Conservation (phyloP, 805 yeast genomes). For the Kodamaea jinghongensis region DNA sequence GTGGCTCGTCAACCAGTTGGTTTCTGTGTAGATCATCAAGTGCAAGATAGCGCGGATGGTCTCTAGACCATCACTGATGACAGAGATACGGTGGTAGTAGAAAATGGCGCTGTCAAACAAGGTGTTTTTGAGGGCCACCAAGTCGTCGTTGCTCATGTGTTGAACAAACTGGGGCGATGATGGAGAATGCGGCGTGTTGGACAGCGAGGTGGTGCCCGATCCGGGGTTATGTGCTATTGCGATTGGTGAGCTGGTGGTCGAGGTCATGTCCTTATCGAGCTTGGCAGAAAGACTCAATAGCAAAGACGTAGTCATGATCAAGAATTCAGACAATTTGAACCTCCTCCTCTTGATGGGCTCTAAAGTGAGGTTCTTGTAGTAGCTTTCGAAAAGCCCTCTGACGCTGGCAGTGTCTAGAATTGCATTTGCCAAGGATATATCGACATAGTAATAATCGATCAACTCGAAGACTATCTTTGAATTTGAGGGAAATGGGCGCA, state of each 20-base stretch:
- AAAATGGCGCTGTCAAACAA: constrained; percentile 18
- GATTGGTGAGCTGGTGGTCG: background rate
- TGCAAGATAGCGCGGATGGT: constrained; percentile 21
- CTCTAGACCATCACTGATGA: constrained; percentile 23
- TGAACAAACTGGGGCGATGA: background rate
- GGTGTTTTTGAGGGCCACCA: constrained; percentile 18
- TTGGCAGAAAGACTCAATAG: constrained; percentile 18
- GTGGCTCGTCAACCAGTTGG: constrained; percentile 27
- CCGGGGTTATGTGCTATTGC: no score
- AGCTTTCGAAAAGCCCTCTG: constrained; percentile 21
- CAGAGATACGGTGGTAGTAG: constrained; percentile 23
- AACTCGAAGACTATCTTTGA: constrained; percentile 23
- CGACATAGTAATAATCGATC: constrained; percentile 23
- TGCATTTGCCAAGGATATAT: constrained; percentile 20
- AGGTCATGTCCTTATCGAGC: constrained; percentile 1
- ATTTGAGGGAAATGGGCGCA: constrained; percentile 23
- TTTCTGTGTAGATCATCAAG: constrained; percentile 25
- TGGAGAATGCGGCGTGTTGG: background rate
- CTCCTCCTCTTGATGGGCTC: constrained; percentile 11
- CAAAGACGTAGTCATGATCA: constrained; percentile 31
- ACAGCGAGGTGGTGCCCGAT: background rate
- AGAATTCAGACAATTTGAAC: constrained; percentile 30
- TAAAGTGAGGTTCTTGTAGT: constrained; percentile 17
- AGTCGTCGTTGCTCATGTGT: constrained; percentile 10
- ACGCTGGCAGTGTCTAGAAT: constrained; percentile 18